These are phyloP conservation scores for Dendryphion nanum DNA, from an alignment of 2,329 filamentous ascomycete species.

Conservation along the genomic window DNA sequence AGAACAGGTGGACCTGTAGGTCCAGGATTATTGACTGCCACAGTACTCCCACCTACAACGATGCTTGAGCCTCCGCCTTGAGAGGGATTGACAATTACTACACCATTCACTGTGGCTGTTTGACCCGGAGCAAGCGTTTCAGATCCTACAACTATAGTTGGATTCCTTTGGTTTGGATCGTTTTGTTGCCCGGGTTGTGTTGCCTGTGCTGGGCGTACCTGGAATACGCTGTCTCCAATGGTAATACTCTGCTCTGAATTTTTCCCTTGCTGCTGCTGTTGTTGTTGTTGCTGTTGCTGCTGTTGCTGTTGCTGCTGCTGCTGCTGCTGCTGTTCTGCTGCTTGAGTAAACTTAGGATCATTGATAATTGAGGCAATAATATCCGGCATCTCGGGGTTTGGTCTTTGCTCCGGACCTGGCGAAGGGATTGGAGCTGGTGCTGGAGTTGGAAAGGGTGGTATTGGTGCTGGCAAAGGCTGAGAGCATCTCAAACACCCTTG, in stretches of 20 bases:
- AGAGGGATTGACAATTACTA: slow-evolving; percentile 25
- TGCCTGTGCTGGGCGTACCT: slow-evolving; percentile 13
- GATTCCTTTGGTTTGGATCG: too few species aligned
- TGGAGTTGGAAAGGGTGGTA: neutral
- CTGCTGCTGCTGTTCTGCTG: neutral
- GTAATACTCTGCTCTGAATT: slow-evolving; percentile 19
- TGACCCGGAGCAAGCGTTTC: slow-evolving; percentile 30
- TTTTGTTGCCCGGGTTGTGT: too few species aligned
- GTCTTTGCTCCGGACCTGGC: neutral
- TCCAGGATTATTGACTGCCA: slow-evolving; percentile 16
- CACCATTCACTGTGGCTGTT: slow-evolving; percentile 30
- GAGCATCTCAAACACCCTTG: slow-evolving; percentile 23
- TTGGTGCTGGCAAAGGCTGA: neutral
- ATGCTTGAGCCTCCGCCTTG: slow-evolving; percentile 20
- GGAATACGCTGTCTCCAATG: slow-evolving; percentile 22
- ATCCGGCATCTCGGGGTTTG: slow-evolving; percentile 8
- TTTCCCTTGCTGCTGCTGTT: slow-evolving; percentile 5
- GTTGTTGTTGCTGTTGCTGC: neutral
- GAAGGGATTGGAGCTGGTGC: neutral
- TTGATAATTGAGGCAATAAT: slow-evolving; percentile 12
- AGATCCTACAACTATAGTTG: slow-evolving; percentile 22
- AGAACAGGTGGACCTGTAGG: slow-evolving; percentile 22
- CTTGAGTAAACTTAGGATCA: slow-evolving; percentile 6
- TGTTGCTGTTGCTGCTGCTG: too few species aligned
- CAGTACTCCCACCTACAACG: slow-evolving; percentile 27